These are phyloP conservation scores for Collybia nuda DNA, from an alignment of 768 basidiomycete genomes.

Conservation along the genomic window DNA sequence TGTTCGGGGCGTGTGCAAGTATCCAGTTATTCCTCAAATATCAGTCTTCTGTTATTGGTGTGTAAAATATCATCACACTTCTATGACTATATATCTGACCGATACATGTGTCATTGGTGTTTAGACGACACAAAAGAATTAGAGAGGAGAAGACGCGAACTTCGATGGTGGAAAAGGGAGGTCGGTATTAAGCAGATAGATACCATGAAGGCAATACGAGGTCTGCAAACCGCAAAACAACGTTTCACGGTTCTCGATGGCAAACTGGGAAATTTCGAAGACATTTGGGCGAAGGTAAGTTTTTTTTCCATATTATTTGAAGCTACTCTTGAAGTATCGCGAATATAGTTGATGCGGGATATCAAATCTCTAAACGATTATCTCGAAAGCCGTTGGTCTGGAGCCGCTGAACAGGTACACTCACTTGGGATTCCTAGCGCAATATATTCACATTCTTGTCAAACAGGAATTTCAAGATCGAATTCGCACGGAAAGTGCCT, in stretches of 20 bases:
- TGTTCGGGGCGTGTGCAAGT: background rate
- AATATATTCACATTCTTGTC: no score
- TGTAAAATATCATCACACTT: background rate
- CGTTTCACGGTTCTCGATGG: background rate
- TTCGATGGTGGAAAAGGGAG: background rate
- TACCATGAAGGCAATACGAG: background rate
- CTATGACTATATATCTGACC: no score
- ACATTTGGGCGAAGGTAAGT: background rate
- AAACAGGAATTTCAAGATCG: background rate
- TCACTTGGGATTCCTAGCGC: no score
- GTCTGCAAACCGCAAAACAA: background rate
- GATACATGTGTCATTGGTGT: background rate
- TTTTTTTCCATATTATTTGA: no score
- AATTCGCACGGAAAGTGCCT: background rate
- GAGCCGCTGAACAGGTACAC: no score
- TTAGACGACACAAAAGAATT: background rate
- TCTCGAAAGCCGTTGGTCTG: background rate
- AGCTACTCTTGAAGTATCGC: no score
- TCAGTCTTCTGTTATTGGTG: background rate
- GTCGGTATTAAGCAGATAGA: background rate
- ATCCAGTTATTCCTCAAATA: background rate
- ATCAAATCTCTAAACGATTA: background rate
- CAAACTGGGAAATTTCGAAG: slow-evolving; percentile 1
- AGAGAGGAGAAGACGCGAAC: background rate
- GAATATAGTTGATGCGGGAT: background rate